These are phyloP conservation scores for Leccinum pallidistipes DNA, from an alignment of 1,284 basidiomycete genomes.

Conservation along the genomic window DNA sequence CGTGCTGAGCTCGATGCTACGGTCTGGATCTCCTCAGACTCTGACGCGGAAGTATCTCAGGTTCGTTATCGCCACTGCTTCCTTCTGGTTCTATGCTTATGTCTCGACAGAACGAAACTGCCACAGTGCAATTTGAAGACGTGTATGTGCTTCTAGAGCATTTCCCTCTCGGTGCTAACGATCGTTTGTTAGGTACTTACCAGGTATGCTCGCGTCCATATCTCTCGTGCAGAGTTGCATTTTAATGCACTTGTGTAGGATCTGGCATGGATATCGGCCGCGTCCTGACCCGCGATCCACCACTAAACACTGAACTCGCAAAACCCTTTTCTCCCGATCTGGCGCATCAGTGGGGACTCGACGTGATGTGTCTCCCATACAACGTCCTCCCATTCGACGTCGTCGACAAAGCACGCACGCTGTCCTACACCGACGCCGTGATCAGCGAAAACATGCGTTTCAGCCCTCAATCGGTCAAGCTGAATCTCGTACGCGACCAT, in stretches of 20 bases:
- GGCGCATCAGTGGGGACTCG: constrained; percentile 34
- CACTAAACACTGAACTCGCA: constrained; percentile 17
- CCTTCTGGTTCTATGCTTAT: constrained; percentile 2
- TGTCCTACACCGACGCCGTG: constrained; percentile 27
- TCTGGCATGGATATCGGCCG: constrained; percentile 33
- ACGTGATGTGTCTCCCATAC: constrained; percentile 39
- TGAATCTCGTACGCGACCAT: constrained; percentile 32
- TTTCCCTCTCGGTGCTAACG: constrained; percentile 12
- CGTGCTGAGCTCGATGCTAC: constrained; percentile 50
- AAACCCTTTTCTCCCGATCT: constrained; percentile 37
- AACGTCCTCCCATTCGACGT: constrained; percentile 35
- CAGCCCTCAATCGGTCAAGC: constrained; percentile 34
- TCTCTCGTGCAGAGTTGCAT: neutral
- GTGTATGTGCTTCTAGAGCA: constrained; percentile 17
- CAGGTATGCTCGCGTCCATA: constrained; percentile 20
- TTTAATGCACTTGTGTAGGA: constrained; percentile 16
- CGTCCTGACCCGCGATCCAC: constrained; percentile 26
- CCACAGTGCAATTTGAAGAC: constrained; percentile 29
- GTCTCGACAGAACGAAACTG: constrained; percentile 17
- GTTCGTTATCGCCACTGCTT: constrained; percentile 18
- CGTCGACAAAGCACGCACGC: constrained; percentile 19
- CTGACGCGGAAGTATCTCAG: constrained; percentile 22
- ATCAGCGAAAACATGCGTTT: constrained; percentile 33
- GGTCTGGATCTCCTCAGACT: constrained; percentile 28
- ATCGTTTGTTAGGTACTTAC: constrained; percentile 24